phyloP scores from a whole-genome alignment of 2,329 filamentous ascomycete species.

The Graphium sp. region DNA sequence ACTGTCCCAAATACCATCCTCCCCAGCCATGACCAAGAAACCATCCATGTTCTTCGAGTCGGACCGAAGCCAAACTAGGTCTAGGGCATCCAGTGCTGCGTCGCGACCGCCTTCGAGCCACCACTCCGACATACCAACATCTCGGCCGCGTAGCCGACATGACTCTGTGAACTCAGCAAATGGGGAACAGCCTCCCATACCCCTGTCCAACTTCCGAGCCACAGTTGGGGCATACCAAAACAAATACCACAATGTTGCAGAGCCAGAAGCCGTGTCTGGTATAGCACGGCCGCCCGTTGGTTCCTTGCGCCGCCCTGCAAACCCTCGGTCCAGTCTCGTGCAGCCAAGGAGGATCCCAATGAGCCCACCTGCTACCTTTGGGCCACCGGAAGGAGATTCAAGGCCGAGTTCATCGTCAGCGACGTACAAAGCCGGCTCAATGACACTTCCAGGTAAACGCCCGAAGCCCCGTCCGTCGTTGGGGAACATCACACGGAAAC shows the following conservation, averaged over 20 bases:
- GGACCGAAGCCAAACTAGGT: conserved; percentile 39
- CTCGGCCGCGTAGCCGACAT: conserved; percentile 33
- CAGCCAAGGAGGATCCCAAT: too few relatives aligned
- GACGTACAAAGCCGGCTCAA: too few relatives aligned
- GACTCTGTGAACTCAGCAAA: conserved; percentile 36
- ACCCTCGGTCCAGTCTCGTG: too few relatives aligned
- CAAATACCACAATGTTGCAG: conserved; percentile 24
- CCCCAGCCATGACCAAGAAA: conserved; percentile 50
- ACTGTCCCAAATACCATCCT: conserved; percentile 59
- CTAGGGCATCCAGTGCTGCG: conserved; percentile 23
- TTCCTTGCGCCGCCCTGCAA: too few relatives aligned
- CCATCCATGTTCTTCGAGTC: conserved; percentile 57
- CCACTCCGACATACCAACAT: conserved; percentile 36
- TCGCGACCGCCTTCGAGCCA: conserved; percentile 41
- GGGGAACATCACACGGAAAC: too few relatives aligned
- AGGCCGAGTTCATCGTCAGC: too few relatives aligned
- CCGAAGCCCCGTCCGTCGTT: too few relatives aligned
- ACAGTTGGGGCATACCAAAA: conserved; percentile 23
- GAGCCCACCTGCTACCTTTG: too few relatives aligned
- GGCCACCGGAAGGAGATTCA: too few relatives aligned
- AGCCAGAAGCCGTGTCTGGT: conserved; percentile 1
- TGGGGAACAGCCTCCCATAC: conserved; percentile 19
- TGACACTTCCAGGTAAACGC: too few relatives aligned
- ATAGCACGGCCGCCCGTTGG: too few relatives aligned
- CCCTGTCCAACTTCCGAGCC: conserved; percentile 22